Percentiles rank a stretch among this genome's conserved stretches.
Evolutionary conservation across 2,329 filamentous ascomycete species (phyloP).

Genomic region (Alternaria panax): DNA sequence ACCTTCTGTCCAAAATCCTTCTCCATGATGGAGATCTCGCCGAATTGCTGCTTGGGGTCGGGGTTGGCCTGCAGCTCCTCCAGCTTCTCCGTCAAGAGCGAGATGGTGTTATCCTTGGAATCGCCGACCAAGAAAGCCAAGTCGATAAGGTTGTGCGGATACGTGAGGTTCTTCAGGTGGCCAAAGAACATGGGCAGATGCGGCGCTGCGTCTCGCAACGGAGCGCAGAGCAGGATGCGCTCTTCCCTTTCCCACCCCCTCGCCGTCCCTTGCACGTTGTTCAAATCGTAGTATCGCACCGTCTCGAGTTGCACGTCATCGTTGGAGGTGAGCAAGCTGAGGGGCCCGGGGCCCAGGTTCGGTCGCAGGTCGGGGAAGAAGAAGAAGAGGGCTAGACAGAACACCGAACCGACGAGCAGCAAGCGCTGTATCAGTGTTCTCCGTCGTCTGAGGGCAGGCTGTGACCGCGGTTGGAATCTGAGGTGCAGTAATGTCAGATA

Average conservation of each 20-base stretch:
- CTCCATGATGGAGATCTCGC: conserved; percentile 96
- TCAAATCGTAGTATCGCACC: conserved; percentile 95
- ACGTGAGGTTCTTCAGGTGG: conserved; percentile 95
- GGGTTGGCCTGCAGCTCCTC: conserved; percentile 80
- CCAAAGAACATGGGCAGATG: conserved; percentile 98
- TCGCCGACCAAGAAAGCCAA: conserved; percentile 96
- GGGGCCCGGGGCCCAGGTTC: conserved; percentile 66
- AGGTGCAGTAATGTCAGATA: conserved; percentile 44
- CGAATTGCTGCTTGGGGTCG: conserved; percentile 83
- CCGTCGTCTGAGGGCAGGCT: conserved; percentile 75
- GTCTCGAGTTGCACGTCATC: conserved; percentile 87
- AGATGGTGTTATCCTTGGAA: conserved; percentile 89
- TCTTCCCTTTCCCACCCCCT: conserved; percentile 97
- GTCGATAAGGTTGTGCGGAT: conserved; percentile 95
- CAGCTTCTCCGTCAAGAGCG: conserved; percentile 76
- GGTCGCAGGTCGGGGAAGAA: conserved; percentile 78
- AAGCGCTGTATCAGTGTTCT: conserved; percentile 76
- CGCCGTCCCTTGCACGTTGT: conserved; percentile 87
- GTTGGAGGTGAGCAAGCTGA: conserved; percentile 72
- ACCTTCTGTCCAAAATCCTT: conserved; percentile 99
- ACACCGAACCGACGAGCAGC: conserved; percentile 62
- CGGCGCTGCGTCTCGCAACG: conserved; percentile 87
- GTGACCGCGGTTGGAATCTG: conserved; percentile 85
- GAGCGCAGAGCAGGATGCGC: conserved; percentile 92
- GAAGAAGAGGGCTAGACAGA: conserved; percentile 70